Evolutionary conservation across 768 basidiomycete genomes (phyloP).

Genomic region (Leccinum longicurvipes): DNA sequence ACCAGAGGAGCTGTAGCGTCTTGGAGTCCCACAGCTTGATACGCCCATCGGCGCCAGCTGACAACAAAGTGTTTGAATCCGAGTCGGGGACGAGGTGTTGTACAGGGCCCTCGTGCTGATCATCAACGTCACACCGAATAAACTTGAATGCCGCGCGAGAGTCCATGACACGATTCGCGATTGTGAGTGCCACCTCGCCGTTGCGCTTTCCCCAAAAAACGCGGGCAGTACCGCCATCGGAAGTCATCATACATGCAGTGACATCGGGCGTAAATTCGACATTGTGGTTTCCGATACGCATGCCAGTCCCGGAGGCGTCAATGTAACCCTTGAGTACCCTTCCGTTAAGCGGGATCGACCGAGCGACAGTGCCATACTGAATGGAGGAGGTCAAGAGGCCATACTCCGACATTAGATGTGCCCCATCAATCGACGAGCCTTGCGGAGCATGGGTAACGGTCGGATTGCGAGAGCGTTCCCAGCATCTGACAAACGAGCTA

Average conservation of each 20-base stretch:
- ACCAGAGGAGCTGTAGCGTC: conserved; percentile 58
- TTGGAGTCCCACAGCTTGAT: conserved; percentile 74
- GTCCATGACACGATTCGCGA: conserved; percentile 59
- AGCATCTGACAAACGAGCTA: conserved; percentile 48
- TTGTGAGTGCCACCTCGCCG: conserved; percentile 64
- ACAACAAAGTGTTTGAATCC: conserved; percentile 38
- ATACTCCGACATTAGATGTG: conserved; percentile 56
- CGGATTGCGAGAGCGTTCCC: conserved; percentile 60
- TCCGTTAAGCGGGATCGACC: conserved; percentile 68
- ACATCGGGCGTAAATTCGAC: conserved; percentile 70
- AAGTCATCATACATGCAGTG: conserved; percentile 52
- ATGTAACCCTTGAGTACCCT: conserved; percentile 69
- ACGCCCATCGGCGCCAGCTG: conserved; percentile 58
- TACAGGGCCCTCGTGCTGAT: conserved; percentile 64
- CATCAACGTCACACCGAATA: conserved; percentile 46
- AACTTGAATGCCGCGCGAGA: conserved; percentile 43
- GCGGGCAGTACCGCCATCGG: conserved; percentile 63
- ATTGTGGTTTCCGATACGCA: conserved; percentile 72
- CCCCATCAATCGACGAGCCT: conserved; percentile 50
- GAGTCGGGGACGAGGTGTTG: conserved; percentile 53
- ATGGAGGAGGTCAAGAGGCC: conserved; percentile 62
- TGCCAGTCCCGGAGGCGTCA: conserved; percentile 55
- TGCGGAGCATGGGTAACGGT: conserved; percentile 65
- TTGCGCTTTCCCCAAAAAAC: conserved; percentile 71
- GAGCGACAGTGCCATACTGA: conserved; percentile 66